Base-by-base conservation (phyloP, 2,329 filamentous ascomycete species). In the Fusarium graminum region DNA sequence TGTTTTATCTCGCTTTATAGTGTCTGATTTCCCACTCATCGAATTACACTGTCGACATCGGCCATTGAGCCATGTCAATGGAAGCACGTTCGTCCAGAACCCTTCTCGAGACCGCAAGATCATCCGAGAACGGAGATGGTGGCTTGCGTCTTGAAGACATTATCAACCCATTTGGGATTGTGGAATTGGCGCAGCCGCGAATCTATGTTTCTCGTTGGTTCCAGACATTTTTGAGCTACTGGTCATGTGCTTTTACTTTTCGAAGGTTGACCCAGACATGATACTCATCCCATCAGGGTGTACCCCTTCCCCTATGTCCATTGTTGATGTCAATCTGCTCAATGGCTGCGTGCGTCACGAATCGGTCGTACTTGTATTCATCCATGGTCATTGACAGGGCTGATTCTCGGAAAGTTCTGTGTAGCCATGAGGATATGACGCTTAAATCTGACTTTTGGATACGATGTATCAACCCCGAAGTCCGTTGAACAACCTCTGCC, bases 131-230 rank as follows among this genome's bases (percentile, higher is more conserved):
- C 63, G 60, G 62, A 43, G 47, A 59, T 45, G 32, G 67, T 73
- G 71, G 71, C 70, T 73, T 68, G 71, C 71, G 70, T 59, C 62
- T 57, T 55, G 50, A 63, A 52, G 44, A 39, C 29, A 26, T 50
- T 39, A 54, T 49, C 36, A 34, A 36, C 55, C 53, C 61, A 38
- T 63, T 63, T 57, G 42, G 67, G 61, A 70, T 62, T 72, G 73
- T 65, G 68, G 72, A 72, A 76, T 75, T 76, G 69, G 72, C 74
- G 74, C 57, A 72, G 63, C 68, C 63, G 71, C 69, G 54, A 13
- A 17, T 50, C 26, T 66, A 16, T 62, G 29, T 45, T 52, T 63
- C 56, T 67, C 58, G 71, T 73, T 72, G 69, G 71, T 40, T 57
- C 28, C 39, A 60, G 32, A 50, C n/a, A 6, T 32, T 46, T 61